Evolutionary conservation across 768 basidiomycete species (phyloP).

Genomic region (Trametes gibbosa): DNA sequence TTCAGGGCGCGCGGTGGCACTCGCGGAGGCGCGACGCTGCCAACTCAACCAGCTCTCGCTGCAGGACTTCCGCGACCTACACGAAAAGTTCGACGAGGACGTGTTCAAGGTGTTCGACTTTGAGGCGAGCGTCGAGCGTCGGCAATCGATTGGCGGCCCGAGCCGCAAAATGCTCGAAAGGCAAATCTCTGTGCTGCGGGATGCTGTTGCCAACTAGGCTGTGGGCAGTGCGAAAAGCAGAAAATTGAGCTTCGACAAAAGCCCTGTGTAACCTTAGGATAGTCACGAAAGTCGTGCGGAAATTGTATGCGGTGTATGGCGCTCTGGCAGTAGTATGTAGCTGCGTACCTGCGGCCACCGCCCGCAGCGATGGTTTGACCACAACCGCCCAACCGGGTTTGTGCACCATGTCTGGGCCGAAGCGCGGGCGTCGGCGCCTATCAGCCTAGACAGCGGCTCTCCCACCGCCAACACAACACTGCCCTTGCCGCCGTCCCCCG

Average conservation of each 20-base stretch:
- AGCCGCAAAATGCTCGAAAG: constrained; percentile 80
- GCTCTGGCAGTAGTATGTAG: not conserved
- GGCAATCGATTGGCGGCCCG: constrained; percentile 90
- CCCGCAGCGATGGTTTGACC: constrained; percentile 3
- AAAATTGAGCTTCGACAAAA: not conserved
- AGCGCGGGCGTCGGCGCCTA: constrained; percentile 9
- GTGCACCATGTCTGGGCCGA: not conserved
- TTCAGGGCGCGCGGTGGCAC: constrained; percentile 92
- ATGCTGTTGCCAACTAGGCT: constrained; percentile 40
- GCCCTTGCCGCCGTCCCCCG: constrained; percentile 2
- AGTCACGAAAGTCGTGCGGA: not conserved
- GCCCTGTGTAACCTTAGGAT: not conserved
- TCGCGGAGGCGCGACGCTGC: constrained; percentile 81
- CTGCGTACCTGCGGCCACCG: not conserved
- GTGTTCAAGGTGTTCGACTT: constrained; percentile 88
- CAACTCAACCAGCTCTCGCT: constrained; percentile 81
- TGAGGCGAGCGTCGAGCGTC: constrained; percentile 90
- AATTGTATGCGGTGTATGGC: not conserved
- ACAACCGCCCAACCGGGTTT: not conserved
- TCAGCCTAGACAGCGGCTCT: constrained; percentile 6
- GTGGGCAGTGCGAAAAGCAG: not conserved
- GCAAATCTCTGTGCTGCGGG: constrained; percentile 77
- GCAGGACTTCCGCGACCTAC: constrained; percentile 74
- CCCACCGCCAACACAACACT: constrained; percentile 21
- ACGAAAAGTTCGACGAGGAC: constrained; percentile 77